These are phyloP conservation scores for Globisporangium yorkense DNA, from an alignment of 352 stramenopile genomes.

Conservation along the genomic window DNA sequence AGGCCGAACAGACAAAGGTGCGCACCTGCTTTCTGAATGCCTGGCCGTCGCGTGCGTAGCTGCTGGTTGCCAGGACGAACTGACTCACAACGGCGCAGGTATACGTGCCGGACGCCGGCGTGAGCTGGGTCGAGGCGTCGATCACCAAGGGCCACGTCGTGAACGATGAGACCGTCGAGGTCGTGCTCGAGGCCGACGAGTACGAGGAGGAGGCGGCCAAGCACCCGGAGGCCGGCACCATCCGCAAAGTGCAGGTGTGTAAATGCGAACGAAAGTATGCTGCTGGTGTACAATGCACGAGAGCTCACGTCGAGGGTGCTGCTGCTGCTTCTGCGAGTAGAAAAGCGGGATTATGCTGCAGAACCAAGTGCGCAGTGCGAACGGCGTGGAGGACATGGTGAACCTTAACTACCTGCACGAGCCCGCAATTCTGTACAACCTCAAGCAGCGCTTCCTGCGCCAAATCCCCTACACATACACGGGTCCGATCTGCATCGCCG, in stretches of 20 bases:
- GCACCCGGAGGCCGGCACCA: slow-evolving; percentile 5
- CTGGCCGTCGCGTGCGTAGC: neutral
- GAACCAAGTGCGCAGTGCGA: slow-evolving; percentile 40
- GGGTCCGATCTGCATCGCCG: slow-evolving; percentile 95
- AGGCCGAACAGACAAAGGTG: slow-evolving; percentile 17
- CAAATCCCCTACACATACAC: slow-evolving; percentile 96
- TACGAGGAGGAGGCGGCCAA: slow-evolving; percentile 57
- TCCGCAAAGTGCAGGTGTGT: neutral
- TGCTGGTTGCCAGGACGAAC: neutral
- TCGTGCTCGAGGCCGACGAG: slow-evolving; percentile 67
- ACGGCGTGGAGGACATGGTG: slow-evolving; percentile 83
- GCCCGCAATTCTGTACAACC: slow-evolving; percentile 89
- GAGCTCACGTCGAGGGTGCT: neutral
- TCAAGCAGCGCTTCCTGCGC: slow-evolving; percentile 82
- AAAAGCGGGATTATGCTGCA: slow-evolving; percentile 76
- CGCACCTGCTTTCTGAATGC: neutral
- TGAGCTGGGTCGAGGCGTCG: slow-evolving; percentile 78
- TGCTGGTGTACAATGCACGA: too few relatives aligned
- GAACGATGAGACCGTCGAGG: slow-evolving; percentile 77
- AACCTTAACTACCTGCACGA: slow-evolving; percentile 90
- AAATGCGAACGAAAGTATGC: slow-evolving; percentile 12
- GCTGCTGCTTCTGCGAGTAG: slow-evolving; percentile 20
- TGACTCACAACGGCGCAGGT: slow-evolving; percentile 28
- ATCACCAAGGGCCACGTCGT: slow-evolving; percentile 79
- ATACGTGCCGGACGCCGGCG: slow-evolving; percentile 73